Evolutionary conservation across 495 filamentous ascomycete species (phyloP).

Genomic region (Letharia lupina): DNA sequence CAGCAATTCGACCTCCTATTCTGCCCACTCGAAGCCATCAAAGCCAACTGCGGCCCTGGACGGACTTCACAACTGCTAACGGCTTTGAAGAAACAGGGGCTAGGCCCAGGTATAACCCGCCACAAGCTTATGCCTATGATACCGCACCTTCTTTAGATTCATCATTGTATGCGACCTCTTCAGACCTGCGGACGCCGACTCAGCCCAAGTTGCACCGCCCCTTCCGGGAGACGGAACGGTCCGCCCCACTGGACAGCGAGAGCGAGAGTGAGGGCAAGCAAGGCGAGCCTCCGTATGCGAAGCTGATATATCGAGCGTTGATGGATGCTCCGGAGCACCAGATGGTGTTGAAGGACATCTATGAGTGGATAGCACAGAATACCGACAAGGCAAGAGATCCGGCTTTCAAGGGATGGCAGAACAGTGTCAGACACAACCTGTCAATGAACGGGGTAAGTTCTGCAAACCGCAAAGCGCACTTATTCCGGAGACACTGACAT

Average conservation of each 20-base stretch:
- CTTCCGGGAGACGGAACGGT: neutral
- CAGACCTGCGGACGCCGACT: neutral
- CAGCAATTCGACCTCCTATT: neutral
- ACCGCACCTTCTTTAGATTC: neutral
- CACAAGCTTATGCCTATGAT: neutral
- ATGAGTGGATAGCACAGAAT: slow-evolving; percentile 79
- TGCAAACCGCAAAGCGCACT: neutral
- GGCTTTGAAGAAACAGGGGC: neutral
- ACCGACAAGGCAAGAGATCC: slow-evolving; percentile 62
- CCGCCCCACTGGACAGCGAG: neutral
- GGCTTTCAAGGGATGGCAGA: slow-evolving; percentile 80
- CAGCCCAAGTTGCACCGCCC: neutral
- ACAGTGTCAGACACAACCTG: slow-evolving; percentile 92
- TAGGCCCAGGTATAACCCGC: neutral
- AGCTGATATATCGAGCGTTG: slow-evolving; percentile 71
- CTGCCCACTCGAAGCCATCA: neutral
- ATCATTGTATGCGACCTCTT: slow-evolving; percentile 4
- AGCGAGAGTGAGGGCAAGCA: slow-evolving; percentile 13
- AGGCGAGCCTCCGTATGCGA: slow-evolving; percentile 61
- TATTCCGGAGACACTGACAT: slow-evolving; percentile 17
- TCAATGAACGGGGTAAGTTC: slow-evolving; percentile 86
- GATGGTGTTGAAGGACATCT: slow-evolving; percentile 79
- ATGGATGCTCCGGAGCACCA: slow-evolving; percentile 51
- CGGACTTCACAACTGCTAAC: neutral
- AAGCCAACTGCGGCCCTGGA: slow-evolving; percentile 6